Evolutionary conservation across 2,329 filamentous ascomycete species (phyloP), one percentile per base, ranked within the genome.

Genomic region (Nannizzia gypsea): DNA sequence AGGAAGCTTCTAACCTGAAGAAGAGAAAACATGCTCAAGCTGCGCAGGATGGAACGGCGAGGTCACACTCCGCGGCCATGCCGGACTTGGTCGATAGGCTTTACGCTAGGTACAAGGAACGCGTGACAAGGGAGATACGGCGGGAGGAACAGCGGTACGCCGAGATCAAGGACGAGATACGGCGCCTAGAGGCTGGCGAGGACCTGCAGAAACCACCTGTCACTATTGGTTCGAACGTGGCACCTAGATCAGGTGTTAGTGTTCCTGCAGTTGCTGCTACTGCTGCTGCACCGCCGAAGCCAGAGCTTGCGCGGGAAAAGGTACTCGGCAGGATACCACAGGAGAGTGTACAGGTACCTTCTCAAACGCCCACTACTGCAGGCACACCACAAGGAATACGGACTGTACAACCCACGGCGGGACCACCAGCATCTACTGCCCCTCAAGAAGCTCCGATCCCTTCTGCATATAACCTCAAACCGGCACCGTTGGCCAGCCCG

Each of bases 21-120:
- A 93, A 91, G 77, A 83, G 88, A 67, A 95, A 92, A 76, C 79
- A 87, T 40, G 80, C 82, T 31, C 84, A 80, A 61, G 83, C 87
- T 6, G 78, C 81, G 52, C 83, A 83, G 0, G 75, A 90, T 28
- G 80, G 83, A 64, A 87, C 91, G 63, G 83, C 83, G 3, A 78
- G 81, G 59, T 79, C 85, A 63, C 83, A 90, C 70, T 72, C 81
- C 28, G 82, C 87, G 56, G 83, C 87, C 64, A 78, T 95, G 1
- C 87, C 88, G 0, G 76, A 80, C 28, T 75, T 96, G 50, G 81
- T 95, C 55, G 79, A 86, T 60, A 83, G 86, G 64, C 78, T 96
- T 1, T 95, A 93, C 69, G 80, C 82, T 11, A 80, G 83, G 63
- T 96, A 95, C 70, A 81, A 85, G 64, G 83, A 87, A 52, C 77